Conservation (phyloP, 176 grass and related monocot species). For the Avena atlantica region DNA sequence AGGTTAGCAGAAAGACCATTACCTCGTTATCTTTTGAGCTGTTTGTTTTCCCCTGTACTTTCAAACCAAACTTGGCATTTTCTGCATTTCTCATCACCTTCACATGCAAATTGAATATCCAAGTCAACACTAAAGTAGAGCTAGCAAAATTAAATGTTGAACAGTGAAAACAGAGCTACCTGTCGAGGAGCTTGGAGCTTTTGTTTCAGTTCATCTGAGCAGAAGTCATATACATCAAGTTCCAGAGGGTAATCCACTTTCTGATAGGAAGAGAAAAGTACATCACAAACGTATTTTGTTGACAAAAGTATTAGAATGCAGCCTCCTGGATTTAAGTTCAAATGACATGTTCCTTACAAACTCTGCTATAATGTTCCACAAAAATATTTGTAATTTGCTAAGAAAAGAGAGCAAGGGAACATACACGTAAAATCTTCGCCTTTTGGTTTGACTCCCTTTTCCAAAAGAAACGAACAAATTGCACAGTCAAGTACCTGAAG, state of each 20-base stretch:
- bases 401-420: constrained; percentile 19
- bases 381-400: constrained; percentile 18
- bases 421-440: constrained; percentile 98
- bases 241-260: constrained; percentile 99
- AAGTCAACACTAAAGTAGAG: constrained; percentile 27
- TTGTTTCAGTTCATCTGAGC: constrained; percentile 94
- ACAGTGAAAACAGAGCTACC: constrained; percentile 52
- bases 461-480: constrained; percentile 99
- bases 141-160: constrained; percentile 16
- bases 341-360: constrained; percentile 18
- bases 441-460: constrained; percentile 99
- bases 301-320: neutral
- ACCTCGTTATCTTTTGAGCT: constrained; percentile 70
- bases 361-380: constrained; percentile 5
- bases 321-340: constrained; percentile 8
- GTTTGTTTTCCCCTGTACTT: constrained; percentile 59
- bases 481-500: constrained; percentile 91
- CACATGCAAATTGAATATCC: constrained; percentile 41
- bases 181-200: constrained; percentile 92
- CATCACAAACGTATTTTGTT: constrained; percentile 31
- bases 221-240: constrained; percentile 99
- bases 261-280: constrained; percentile 49
- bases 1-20: constrained; percentile 37
- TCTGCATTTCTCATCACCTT: constrained; percentile 94
- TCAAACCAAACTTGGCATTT: constrained; percentile 90